A percentile compares a stretch with the other conserved stretches of the same genome.
Conservation (phyloP, 768 basidiomycete species). For the Inosperma sp. region DNA sequence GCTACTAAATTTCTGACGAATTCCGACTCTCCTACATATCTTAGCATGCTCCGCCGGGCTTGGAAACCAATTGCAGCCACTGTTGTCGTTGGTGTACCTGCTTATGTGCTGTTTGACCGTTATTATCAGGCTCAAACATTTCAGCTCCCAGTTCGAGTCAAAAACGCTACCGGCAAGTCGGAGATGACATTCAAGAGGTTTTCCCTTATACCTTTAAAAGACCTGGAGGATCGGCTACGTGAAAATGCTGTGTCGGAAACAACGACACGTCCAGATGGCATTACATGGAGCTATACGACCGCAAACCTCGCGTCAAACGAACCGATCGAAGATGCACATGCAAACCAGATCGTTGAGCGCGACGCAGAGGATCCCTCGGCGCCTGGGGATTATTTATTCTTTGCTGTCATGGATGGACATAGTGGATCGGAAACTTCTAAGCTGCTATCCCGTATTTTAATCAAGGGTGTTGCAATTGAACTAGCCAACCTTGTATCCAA, state of each 20-base stretch:
- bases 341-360: conserved; percentile 61
- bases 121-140: conserved; percentile 48
- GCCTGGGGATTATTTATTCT: conserved; percentile 75
- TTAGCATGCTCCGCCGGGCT: conserved; percentile 54
- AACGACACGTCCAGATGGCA: conserved; percentile 47
- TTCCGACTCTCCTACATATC: not conserved
- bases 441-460: conserved; percentile 76
- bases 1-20: no score
- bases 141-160: conserved; percentile 51
- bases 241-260: conserved; percentile 47
- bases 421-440: conserved; percentile 78
- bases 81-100: conserved; percentile 51
- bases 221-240: conserved; percentile 53
- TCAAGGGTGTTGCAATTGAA: conserved; percentile 78
- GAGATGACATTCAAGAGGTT: conserved; percentile 50
- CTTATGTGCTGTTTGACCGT: conserved; percentile 54
- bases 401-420: conserved; percentile 90
- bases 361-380: conserved; percentile 55
- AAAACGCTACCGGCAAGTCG: conserved; percentile 55
- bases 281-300: conserved; percentile 72
- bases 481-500: conserved; percentile 51
- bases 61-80: conserved; percentile 67
- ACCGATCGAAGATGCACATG: conserved; percentile 87
- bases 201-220: conserved; percentile 50
- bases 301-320: conserved; percentile 81